A percentile compares a stretch with the other conserved stretches of the same genome.
Conservation (phyloP, 306 rosid species). For the Vigna unguiculata region DNA sequence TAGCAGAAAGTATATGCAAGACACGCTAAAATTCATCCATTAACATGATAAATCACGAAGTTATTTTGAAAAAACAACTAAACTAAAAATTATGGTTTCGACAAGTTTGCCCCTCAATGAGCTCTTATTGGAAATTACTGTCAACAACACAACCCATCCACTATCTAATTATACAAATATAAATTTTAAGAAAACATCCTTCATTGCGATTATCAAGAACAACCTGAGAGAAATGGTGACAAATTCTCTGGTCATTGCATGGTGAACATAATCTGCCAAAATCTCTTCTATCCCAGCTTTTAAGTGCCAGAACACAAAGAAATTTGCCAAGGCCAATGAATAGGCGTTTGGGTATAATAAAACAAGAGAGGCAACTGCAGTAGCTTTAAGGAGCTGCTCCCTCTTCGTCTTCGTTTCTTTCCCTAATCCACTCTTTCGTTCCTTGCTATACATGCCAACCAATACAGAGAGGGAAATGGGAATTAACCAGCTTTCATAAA, state of each 20-base stretch:
- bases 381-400: constrained; percentile 48
- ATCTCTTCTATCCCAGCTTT: constrained; percentile 49
- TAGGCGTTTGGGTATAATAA: constrained; percentile 48
- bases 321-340: constrained; percentile 45
- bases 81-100: constrained; percentile 33
- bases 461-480: constrained; percentile 28
- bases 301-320: constrained; percentile 49
- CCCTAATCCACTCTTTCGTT: constrained; percentile 43
- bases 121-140: constrained; percentile 42
- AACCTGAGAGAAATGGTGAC: constrained; percentile 42
- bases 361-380: constrained; percentile 45
- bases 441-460: constrained; percentile 39
- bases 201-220: constrained; percentile 53
- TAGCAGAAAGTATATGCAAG: background rate
- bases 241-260: constrained; percentile 51
- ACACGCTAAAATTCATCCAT: constrained; percentile 32
- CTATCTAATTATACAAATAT: constrained; percentile 46
- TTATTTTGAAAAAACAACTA: constrained; percentile 29
- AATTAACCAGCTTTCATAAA: constrained; percentile 26
- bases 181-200: constrained; percentile 49
- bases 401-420: constrained; percentile 44
- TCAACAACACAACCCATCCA: constrained; percentile 21
- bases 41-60: constrained; percentile 28
- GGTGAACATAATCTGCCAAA: constrained; percentile 55
- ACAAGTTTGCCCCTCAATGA: constrained; percentile 40